Percentiles rank a stretch among this genome's conserved stretches.
Evolutionary conservation across 805 yeast genomes (phyloP).

Genomic region (Cyberlindnera japonica): DNA sequence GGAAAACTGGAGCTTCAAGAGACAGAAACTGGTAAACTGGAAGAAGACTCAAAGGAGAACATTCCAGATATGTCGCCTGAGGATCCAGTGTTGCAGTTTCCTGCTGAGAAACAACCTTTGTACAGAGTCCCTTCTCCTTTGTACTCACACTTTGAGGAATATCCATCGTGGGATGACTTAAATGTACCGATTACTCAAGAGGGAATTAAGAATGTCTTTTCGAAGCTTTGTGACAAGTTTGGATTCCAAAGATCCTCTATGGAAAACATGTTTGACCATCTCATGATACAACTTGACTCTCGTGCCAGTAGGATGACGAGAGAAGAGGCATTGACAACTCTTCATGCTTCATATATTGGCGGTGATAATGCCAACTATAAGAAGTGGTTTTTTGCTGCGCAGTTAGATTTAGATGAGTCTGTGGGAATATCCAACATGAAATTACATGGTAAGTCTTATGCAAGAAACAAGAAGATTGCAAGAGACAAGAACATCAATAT

Average conservation of each 20-base stretch:
- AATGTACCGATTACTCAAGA: conserved; percentile 31
- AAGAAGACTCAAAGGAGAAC: too few relatives aligned
- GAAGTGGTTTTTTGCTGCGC: conserved; percentile 91
- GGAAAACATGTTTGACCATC: conserved; percentile 75
- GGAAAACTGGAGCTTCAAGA: too few relatives aligned
- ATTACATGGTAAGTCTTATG: conserved; percentile 42
- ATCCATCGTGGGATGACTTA: background rate
- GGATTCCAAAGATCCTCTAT: conserved; percentile 84
- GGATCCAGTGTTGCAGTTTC: too few relatives aligned
- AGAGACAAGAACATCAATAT: conserved; percentile 35
- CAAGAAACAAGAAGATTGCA: conserved; percentile 42
- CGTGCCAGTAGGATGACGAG: conserved; percentile 79
- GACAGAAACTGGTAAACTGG: too few relatives aligned
- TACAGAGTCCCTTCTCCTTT: background rate
- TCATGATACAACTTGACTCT: conserved; percentile 80
- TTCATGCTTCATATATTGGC: conserved; percentile 91
- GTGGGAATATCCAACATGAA: conserved; percentile 55
- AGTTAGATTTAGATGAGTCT: conserved; percentile 69
- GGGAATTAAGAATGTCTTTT: conserved; percentile 60
- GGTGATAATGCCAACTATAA: conserved; percentile 84
- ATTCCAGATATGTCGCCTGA: too few relatives aligned
- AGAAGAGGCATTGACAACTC: conserved; percentile 60
- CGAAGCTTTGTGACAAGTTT: conserved; percentile 54
- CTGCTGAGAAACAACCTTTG: background rate
- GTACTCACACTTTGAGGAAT: background rate